phyloP scores from a whole-genome alignment of 495 filamentous ascomycete genomes.

The Lasiosphaeria miniovina region DNA sequence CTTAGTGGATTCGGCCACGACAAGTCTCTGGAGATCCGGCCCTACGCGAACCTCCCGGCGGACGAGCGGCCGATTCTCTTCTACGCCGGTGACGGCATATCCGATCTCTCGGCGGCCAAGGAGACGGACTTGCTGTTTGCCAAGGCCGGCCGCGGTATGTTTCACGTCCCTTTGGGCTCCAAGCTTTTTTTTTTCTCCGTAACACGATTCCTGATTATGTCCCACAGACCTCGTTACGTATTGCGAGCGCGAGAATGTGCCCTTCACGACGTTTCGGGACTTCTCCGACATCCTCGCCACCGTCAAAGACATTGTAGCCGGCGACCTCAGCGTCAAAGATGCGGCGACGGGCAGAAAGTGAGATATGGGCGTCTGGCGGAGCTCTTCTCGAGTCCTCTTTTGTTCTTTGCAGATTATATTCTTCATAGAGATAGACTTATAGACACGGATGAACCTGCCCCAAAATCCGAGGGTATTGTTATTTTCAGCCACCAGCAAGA shows the following conservation, averaged over 20 bases:
- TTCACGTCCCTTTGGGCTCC: neutral
- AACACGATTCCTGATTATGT: neutral
- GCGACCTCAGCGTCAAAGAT: constrained; percentile 49
- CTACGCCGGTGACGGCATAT: constrained; percentile 89
- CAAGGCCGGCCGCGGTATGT: constrained; percentile 80
- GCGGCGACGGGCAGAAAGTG: constrained; percentile 37
- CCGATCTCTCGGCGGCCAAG: constrained; percentile 79
- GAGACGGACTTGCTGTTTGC: constrained; percentile 90
- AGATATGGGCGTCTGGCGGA: neutral
- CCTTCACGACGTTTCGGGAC: constrained; percentile 77
- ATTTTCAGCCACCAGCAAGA: no score
- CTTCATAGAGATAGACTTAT: constrained; percentile 10
- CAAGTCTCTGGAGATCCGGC: constrained; percentile 83
- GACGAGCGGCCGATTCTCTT: constrained; percentile 68
- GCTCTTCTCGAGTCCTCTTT: neutral
- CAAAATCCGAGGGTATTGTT: no score
- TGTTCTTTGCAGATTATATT: neutral
- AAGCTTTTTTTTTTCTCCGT: constrained; percentile 3
- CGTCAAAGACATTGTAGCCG: constrained; percentile 68
- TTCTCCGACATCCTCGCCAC: constrained; percentile 72
- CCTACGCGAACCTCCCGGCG: constrained; percentile 70
- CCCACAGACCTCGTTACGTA: constrained; percentile 72
- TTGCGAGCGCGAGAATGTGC: constrained; percentile 72
- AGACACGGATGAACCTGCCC: no score
- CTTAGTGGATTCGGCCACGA: constrained; percentile 83